Evolutionary conservation across 1,284 basidiomycete genomes (phyloP).

Genomic region (Ceratobasidium sp.): DNA sequence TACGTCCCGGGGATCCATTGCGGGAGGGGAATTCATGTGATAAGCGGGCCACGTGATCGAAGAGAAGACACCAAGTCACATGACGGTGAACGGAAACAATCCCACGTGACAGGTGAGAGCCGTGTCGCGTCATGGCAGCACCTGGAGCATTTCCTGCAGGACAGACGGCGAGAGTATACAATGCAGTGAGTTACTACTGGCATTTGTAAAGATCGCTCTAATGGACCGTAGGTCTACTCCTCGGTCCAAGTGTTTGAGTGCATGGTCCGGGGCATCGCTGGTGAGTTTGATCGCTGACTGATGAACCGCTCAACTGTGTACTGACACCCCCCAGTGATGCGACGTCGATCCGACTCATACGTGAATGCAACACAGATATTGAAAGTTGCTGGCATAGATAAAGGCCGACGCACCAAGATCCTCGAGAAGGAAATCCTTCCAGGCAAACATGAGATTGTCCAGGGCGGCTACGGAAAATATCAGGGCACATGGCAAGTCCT

Average conservation of each 20-base stretch:
- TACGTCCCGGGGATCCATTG: slow-evolving; percentile 32
- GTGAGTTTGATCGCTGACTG: slow-evolving; percentile 6
- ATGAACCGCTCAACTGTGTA: background rate
- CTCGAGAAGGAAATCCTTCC: slow-evolving; percentile 96
- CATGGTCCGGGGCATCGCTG: slow-evolving; percentile 91
- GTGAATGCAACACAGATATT: slow-evolving; percentile 99
- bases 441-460: slow-evolving; percentile 97
- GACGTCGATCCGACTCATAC: slow-evolving; percentile 88
- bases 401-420: slow-evolving; percentile 95
- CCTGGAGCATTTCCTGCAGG: slow-evolving; percentile 36
- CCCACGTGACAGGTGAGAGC: slow-evolving; percentile 38
- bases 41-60: background rate
- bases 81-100: slow-evolving; percentile 19
- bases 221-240: slow-evolving; percentile 60
- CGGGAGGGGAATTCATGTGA: background rate
- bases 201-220: background rate
- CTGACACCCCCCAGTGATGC: slow-evolving; percentile 78
- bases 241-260: slow-evolving; percentile 93
- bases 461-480: slow-evolving; percentile 99
- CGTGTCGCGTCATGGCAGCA: slow-evolving; percentile 42
- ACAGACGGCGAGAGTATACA: slow-evolving; percentile 62
- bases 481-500: slow-evolving; percentile 94
- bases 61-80: slow-evolving; percentile 8
- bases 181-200: slow-evolving; percentile 58
- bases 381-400: slow-evolving; percentile 98